Percentiles rank a stretch among this genome's conserved stretches.
These are phyloP conservation scores for Magnusiomyces paraingens DNA, from an alignment of 1,139 yeast species.

Conservation along the genomic window DNA sequence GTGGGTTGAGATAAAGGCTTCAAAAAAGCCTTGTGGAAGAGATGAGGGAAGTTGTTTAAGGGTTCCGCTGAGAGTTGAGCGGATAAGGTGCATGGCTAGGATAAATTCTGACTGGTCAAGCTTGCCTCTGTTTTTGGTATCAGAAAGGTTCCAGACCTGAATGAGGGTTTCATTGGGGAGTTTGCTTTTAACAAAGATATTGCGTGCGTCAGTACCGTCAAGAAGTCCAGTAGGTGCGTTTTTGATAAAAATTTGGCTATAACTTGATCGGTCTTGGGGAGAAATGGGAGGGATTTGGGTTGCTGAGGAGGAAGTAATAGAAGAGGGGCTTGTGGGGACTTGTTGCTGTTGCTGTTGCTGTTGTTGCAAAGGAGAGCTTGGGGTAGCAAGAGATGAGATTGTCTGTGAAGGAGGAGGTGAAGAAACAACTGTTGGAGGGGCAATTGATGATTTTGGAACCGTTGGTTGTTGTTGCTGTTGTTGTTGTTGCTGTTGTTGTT, in stretches of 20 bases:
- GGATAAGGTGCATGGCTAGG: constrained; percentile 93
- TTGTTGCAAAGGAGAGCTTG: too few species aligned
- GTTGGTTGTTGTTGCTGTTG: too few species aligned
- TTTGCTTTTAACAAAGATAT: constrained; percentile 81
- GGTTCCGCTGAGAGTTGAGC: constrained; percentile 64
- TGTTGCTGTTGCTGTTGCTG: constrained; percentile 6
- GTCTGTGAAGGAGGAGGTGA: too few species aligned
- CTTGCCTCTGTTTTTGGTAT: constrained; percentile 64
- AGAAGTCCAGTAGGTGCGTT: constrained; percentile 55
- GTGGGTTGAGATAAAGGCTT: constrained; percentile 15
- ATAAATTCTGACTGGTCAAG: constrained; percentile 70
- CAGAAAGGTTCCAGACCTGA: constrained; percentile 85
- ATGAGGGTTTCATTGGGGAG: constrained; percentile 72
- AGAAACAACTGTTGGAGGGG: too few species aligned
- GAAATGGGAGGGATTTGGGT: constrained; percentile 53
- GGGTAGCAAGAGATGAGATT: too few species aligned
- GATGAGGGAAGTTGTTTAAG: constrained; percentile 61
- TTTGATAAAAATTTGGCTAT: constrained; percentile 66
- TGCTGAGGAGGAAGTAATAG: constrained; percentile 17
- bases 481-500: too few species aligned
- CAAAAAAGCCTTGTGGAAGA: constrained; percentile 45
- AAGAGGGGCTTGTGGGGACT: constrained; percentile 12
- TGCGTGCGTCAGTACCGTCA: constrained; percentile 72
- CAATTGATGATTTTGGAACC: too few species aligned
- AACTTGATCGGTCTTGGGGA: constrained; percentile 61